A percentile compares a stretch with the other conserved stretches of the same genome.
These are phyloP conservation scores for Teratosphaeriaceae sp. DNA, from an alignment of 2,329 filamentous ascomycete genomes.

Conservation along the genomic window DNA sequence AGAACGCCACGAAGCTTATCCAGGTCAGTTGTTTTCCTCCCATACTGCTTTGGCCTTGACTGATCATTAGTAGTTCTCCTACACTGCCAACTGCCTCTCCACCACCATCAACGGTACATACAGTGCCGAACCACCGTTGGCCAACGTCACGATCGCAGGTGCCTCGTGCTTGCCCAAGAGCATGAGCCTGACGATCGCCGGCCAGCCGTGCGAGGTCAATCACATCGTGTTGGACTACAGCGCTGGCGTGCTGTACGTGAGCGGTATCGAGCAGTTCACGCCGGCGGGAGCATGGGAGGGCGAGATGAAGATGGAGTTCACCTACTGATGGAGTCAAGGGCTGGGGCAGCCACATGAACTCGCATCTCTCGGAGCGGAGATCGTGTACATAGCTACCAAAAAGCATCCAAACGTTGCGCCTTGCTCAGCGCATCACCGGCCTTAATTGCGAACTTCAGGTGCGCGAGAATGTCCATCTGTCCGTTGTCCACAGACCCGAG, in stretches of 20 bases:
- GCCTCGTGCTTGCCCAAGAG: constrained; percentile 8
- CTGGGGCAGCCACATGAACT: too few species aligned
- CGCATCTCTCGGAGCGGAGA: too few species aligned
- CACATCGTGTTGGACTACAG: constrained; percentile 2
- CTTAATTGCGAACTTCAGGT: too few species aligned
- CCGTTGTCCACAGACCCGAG: too few species aligned
- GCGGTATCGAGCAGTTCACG: constrained; percentile 12
- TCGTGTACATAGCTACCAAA: too few species aligned
- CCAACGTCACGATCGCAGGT: constrained; percentile 25
- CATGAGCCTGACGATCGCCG: constrained; percentile 10
- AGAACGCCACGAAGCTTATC: constrained; percentile 50
- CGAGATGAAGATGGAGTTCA: constrained; percentile 9
- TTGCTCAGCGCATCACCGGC: too few species aligned
- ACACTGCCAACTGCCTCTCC: constrained; percentile 15
- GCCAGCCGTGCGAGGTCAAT: constrained; percentile 7
- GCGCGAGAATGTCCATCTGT: too few species aligned
- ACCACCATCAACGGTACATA: constrained; percentile 18
- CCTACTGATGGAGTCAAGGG: too few species aligned
- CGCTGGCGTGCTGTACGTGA: constrained; percentile 9
- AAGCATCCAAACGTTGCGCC: too few species aligned
- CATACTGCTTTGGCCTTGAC: not conserved
- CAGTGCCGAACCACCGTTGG: constrained; percentile 16
- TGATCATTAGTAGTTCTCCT: constrained; percentile 15
- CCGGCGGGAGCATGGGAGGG: constrained; percentile 12
- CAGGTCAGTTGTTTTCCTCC: constrained; percentile 15